Conservation (phyloP, 2,329 filamentous ascomycete species). For the Colletotrichum caudatum region DNA sequence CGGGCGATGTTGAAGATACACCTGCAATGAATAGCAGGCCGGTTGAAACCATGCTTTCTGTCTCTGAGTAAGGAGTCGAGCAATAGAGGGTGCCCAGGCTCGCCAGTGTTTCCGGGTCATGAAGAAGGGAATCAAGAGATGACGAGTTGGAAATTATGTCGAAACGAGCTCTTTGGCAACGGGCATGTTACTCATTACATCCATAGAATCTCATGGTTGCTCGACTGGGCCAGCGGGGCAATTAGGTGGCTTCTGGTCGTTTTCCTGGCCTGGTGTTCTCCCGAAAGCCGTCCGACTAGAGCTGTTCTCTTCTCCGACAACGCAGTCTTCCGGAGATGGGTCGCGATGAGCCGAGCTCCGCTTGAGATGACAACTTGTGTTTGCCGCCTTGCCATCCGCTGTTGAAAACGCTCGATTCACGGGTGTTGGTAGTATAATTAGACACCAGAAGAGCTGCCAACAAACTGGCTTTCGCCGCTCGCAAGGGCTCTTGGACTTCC, state of each 20-base stretch:
- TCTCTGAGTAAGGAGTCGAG: neutral
- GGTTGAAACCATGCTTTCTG: constrained; percentile 28
- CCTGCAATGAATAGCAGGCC: constrained; percentile 57
- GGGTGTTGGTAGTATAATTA: constrained; percentile 66
- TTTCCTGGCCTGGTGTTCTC: neutral
- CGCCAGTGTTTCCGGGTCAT: constrained; percentile 61
- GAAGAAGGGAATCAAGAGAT: constrained; percentile 65
- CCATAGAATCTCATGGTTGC: constrained; percentile 3
- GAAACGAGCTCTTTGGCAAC: constrained; percentile 56
- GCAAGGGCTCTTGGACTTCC: constrained; percentile 39
- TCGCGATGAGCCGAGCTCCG: neutral
- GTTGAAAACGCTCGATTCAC: constrained; percentile 63
- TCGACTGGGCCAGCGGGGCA: neutral
- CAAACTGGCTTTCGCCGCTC: constrained; percentile 59
- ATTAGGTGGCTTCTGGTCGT: neutral
- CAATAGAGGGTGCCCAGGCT: constrained; percentile 52
- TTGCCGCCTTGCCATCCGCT: constrained; percentile 37
- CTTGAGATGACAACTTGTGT: constrained; percentile 41
- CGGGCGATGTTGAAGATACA: constrained; percentile 63
- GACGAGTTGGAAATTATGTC: constrained; percentile 63
- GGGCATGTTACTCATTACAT: constrained; percentile 12
- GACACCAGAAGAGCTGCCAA: constrained; percentile 64
- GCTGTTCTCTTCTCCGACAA: constrained; percentile 26
- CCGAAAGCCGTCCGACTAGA: neutral
- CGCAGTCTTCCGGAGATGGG: constrained; percentile 37